These are phyloP conservation scores for Nyctanthes arbortristis DNA, from an alignment of 257 asterid species.

Conservation along the genomic window DNA sequence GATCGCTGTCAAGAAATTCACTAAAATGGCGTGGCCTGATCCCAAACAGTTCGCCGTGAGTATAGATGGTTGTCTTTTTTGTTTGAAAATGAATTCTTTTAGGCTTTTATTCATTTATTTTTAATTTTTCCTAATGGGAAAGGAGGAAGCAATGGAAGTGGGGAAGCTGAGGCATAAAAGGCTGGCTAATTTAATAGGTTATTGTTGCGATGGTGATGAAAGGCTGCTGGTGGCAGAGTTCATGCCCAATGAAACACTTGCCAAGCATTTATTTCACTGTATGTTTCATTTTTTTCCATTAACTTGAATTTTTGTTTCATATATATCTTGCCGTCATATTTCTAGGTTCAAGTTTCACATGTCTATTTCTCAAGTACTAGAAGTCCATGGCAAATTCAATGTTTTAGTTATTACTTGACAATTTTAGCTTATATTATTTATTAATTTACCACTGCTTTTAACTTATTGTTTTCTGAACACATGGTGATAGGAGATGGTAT, in stretches of 20 bases:
- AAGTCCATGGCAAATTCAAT: not conserved
- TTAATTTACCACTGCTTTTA: constrained; percentile 2
- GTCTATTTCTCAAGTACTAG: not conserved
- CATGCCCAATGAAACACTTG: constrained; percentile 97
- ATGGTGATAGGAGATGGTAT: not conserved
- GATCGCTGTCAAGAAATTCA: constrained; percentile 93
- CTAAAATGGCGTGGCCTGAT: constrained; percentile 94
- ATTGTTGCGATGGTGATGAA: constrained; percentile 96
- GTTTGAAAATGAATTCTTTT: not conserved
- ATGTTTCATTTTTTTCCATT: constrained; percentile 23
- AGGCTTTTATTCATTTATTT: not conserved
- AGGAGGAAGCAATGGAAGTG: constrained; percentile 97
- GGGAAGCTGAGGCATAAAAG: constrained; percentile 94
- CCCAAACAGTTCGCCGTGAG: constrained; percentile 88
- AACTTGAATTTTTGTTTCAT: constrained; percentile 15
- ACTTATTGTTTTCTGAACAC: not conserved
- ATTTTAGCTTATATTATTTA: not conserved
- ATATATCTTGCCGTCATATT: not conserved
- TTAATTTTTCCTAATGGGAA: not conserved
- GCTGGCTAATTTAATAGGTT: constrained; percentile 94
- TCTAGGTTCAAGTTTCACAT: constrained; percentile 1
- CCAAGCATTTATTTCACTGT: constrained; percentile 95
- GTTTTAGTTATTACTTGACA: not conserved
- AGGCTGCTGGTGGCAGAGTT: constrained; percentile 94
- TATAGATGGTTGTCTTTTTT: not conserved